Conservation (phyloP, 176 grass and related monocot species). For the Zoysia pacifica region DNA sequence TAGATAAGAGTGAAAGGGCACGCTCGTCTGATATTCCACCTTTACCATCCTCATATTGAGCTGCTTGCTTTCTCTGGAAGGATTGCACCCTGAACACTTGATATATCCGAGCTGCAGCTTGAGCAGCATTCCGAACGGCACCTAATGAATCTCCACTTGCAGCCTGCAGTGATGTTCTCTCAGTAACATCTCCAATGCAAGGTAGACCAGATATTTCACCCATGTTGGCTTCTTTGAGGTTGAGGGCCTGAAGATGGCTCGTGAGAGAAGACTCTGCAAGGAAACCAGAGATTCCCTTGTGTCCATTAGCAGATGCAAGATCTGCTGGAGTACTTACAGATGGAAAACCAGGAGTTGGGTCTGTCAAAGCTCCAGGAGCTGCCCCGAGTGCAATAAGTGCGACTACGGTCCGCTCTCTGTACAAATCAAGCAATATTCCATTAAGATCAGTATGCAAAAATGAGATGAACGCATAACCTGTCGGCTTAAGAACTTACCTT, state of each 20-base stretch:
- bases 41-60: slow-evolving; percentile 55
- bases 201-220: slow-evolving; percentile 49
- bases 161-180: slow-evolving; percentile 35
- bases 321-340: slow-evolving; percentile 68
- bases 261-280: slow-evolving; percentile 86
- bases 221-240: slow-evolving; percentile 56
- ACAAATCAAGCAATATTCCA: slow-evolving; percentile 26
- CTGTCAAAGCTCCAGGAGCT: slow-evolving; percentile 69
- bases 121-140: slow-evolving; percentile 69
- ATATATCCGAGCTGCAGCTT: slow-evolving; percentile 66
- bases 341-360: slow-evolving; percentile 74
- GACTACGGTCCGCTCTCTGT: slow-evolving; percentile 72
- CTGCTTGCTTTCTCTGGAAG: slow-evolving; percentile 61
- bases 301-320: slow-evolving; percentile 72
- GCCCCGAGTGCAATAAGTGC: slow-evolving; percentile 62
- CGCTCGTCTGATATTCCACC: slow-evolving; percentile 54
- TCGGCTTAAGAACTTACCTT: slow-evolving; percentile 50
- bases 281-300: slow-evolving; percentile 84
- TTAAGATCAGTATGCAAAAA: slow-evolving; percentile 21
- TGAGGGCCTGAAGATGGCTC: slow-evolving; percentile 70
- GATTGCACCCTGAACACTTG: slow-evolving; percentile 73
- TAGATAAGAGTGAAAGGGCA: slow-evolving; percentile 54
- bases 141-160: slow-evolving; percentile 48
- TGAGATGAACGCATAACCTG: not conserved
- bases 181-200: slow-evolving; percentile 53